Conservation (phyloP, 1,284 basidiomycete genomes). For the Cutaneotrichosporon cyanovorans region DNA sequence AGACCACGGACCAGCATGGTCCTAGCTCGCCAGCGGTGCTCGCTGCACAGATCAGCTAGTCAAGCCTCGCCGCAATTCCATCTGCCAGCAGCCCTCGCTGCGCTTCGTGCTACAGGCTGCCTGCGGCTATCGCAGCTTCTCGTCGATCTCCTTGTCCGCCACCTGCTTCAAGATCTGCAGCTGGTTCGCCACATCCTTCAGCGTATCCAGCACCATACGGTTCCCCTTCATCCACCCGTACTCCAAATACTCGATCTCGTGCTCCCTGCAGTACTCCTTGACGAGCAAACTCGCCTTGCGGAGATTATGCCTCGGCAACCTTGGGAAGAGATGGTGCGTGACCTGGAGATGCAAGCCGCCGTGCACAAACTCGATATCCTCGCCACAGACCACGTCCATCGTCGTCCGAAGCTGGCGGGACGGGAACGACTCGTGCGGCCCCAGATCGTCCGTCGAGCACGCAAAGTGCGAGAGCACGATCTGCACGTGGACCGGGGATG, state of each 20-base stretch:
- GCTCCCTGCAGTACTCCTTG: constrained; percentile 75
- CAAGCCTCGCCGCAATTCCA: no score
- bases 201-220: constrained; percentile 37
- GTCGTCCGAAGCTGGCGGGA: constrained; percentile 92
- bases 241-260: constrained; percentile 78
- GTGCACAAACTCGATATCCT: constrained; percentile 78
- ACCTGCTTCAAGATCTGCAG: constrained; percentile 42
- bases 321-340: constrained; percentile 93
- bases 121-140: constrained; percentile 13
- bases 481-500: constrained; percentile 53
- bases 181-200: constrained; percentile 45
- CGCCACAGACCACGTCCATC: constrained; percentile 83
- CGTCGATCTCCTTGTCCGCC: constrained; percentile 41
- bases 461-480: constrained; percentile 98
- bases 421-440: constrained; percentile 82
- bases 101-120: no score
- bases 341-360: constrained; percentile 92
- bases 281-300: constrained; percentile 70
- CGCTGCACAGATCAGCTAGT: no score
- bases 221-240: constrained; percentile 76
- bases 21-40: no score
- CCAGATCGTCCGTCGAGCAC: constrained; percentile 86
- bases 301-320: constrained; percentile 89
- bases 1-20: no score
- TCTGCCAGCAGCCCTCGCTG: no score